Base-by-base conservation (phyloP, 2,329 filamentous ascomycete species). In the Botryotinia convoluta region DNA sequence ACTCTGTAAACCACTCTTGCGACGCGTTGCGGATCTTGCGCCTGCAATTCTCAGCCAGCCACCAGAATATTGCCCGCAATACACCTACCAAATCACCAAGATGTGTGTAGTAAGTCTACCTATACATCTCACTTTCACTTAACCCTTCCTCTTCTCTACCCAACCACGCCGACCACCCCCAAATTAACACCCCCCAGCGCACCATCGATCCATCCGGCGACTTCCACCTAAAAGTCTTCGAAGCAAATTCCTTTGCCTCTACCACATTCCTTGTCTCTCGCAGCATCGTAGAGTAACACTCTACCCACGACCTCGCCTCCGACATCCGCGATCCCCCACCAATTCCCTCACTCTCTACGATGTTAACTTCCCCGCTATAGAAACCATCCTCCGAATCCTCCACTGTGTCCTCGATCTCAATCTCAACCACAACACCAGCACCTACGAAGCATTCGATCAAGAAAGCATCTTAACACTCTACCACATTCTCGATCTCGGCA, bases 221-320 rank as follows among this genome's bases (percentile, higher is more conserved):
- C 10, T 60, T 60, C 10, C 4, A 37, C 5, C 20, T 60, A 0
- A 4, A 26, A 14, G 57, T 60, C 10, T 5, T 1, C 3, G 18
- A 35, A 10, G 26, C 7, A 22, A 10, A 20, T 5, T 32, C 29
- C 29, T 3, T 10, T 12, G 5, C 9, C 22, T 12, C 57, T 1
- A 14, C 10, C 9, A 37, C 2, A 0, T 37, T 60, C 22, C 10
- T 37, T 4, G 32, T 60, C 57, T 60, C 57, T 60, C 57, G 32
- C 7, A 12, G 20, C 12, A 22, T 4, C 3, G 5, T 60, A 20
- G 2, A 60, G 1, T 3, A 1, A 1, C 10, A 60, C 10, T 14
- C 0, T 10, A 37, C 32, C 4, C 32, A 60, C 6, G 22, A 60
- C 2, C 57, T 37, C 20, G 4, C 20, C 10, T 22, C 10, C 57